Evolutionary conservation across 768 basidiomycete species (phyloP).

Genomic region (Baorangia bicolor): DNA sequence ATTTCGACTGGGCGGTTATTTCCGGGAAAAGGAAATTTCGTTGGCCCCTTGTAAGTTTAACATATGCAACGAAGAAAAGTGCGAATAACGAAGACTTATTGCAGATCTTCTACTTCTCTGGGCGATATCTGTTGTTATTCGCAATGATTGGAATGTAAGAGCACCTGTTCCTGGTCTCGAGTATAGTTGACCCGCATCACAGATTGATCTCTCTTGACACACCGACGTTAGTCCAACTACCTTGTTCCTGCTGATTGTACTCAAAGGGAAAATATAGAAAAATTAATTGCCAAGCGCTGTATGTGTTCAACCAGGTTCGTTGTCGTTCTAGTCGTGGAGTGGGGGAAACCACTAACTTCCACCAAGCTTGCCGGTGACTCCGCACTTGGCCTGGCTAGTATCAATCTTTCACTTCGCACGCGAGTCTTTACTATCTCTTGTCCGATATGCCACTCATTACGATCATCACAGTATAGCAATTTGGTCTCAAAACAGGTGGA

Average conservation of each 20-base stretch:
- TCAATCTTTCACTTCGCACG: slow-evolving; percentile 49
- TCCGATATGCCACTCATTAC: background rate
- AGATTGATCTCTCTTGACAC: slow-evolving; percentile 39
- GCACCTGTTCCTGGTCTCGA: background rate
- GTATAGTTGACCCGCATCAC: background rate
- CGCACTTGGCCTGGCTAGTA: slow-evolving; percentile 44
- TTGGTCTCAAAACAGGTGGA: slow-evolving; percentile 57
- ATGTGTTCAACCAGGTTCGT: slow-evolving; percentile 47
- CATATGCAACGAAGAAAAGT: background rate
- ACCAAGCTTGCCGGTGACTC: slow-evolving; percentile 42
- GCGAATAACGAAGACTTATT: slow-evolving; percentile 5
- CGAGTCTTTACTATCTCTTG: slow-evolving; percentile 12
- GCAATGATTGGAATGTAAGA: slow-evolving; percentile 49
- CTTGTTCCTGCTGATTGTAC: background rate
- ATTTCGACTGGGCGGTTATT: slow-evolving; percentile 44
- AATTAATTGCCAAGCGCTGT: slow-evolving; percentile 46
- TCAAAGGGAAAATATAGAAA: slow-evolving; percentile 21
- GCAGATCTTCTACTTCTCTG: slow-evolving; percentile 46
- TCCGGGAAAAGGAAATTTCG: slow-evolving; percentile 42
- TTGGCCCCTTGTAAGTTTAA: slow-evolving; percentile 45
- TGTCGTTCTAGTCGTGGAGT: background rate
- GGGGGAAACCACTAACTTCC: background rate
- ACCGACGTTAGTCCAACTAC: slow-evolving; percentile 16
- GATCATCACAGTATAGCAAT: slow-evolving; percentile 52
- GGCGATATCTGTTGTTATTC: slow-evolving; percentile 44